Base-by-base conservation (phyloP, 176 grass and related monocot species). In the Oryza glaberrima region DNA sequence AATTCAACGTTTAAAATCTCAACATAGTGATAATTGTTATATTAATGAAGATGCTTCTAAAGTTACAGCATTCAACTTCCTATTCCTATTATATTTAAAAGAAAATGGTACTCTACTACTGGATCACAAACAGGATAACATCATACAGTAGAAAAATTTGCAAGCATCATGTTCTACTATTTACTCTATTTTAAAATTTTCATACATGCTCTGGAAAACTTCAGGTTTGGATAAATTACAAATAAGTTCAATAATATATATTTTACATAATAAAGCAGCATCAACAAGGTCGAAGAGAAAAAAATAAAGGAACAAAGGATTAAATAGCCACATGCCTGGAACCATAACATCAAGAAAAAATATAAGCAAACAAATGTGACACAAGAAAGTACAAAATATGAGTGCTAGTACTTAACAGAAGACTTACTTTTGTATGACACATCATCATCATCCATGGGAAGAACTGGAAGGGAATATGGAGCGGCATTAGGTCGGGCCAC, bases 401-500 rank as follows among this genome's bases (percentile, higher is more conserved):
- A 73, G 22, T 19, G 17, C 10, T 51, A 45, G 78, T 75, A 16
- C 26, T 35, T 35, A 38, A 73, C 20, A 67, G n/a, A 43, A 84
- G 30, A 77, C 22, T 45, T 81, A 90, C 92, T 80, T 88, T 94
- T 86, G 67, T 83, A 90, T 46, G 88, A 83, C 40, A 81, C 84
- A 81, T 88, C 88, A 81, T 90, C 86, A 83, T 94, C 92, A 80
- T 94, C 86, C 3, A 86, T 82, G 73, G 79, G 92, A 32, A 88
- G 83, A 84, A 90, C 43, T 52, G 86, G 86, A 58, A 70, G 36
- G 6, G 86, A 43, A 94, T 84, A 90, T 30, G 88, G 48, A 69
- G 83, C 70, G 56, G 76, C 70, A 77, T 69, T 90, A 80, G 92
- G 72, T 72, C 65, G 74, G 68, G 69, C 52, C 65, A 52, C 67